Conservation (phyloP, 1,139 yeast genomes). For the Eremothecium coryli region DNA sequence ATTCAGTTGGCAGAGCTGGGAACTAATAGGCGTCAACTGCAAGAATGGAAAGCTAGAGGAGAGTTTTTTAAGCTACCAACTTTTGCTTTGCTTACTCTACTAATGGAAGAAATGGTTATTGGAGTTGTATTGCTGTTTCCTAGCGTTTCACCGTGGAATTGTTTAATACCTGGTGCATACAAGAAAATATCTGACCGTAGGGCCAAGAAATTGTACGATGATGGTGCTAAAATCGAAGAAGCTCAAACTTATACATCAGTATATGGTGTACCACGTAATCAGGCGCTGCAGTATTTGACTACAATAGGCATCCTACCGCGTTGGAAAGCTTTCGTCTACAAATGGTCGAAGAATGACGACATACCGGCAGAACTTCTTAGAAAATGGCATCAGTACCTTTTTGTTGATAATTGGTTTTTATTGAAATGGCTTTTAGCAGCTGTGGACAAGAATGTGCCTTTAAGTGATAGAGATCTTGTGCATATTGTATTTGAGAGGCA, state of each 20-base stretch:
- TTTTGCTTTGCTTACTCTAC: constrained; percentile 15
- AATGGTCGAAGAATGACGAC: constrained; percentile 12
- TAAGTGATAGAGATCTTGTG: constrained; percentile 24
- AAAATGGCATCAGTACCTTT: constrained; percentile 19
- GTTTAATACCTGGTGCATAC: constrained; percentile 24
- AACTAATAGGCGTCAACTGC: constrained; percentile 18
- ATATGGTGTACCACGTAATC: constrained; percentile 11
- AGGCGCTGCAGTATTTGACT: constrained; percentile 10
- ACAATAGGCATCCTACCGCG: constrained; percentile 10
- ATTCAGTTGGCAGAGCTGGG: constrained; percentile 7
- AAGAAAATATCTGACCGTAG: constrained; percentile 15
- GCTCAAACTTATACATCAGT: constrained; percentile 15
- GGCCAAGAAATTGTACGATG: constrained; percentile 5
- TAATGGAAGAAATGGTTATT: constrained; percentile 25
- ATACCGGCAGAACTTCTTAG: constrained; percentile 15
- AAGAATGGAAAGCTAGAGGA: constrained; percentile 19
- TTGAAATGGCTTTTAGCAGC: constrained; percentile 13
- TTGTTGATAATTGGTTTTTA: constrained; percentile 27
- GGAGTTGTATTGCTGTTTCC: constrained; percentile 25
- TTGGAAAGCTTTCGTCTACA: constrained; percentile 16
- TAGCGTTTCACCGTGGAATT: constrained; percentile 23
- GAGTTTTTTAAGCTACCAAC: constrained; percentile 26
- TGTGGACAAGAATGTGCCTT: constrained; percentile 2
- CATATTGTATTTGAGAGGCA: constrained; percentile 26
- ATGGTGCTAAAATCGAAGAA: neutral